Evolutionary conservation across 495 filamentous ascomycete species (phyloP), one percentile per base, ranked within the genome.

Genomic region (Podospora australis): DNA sequence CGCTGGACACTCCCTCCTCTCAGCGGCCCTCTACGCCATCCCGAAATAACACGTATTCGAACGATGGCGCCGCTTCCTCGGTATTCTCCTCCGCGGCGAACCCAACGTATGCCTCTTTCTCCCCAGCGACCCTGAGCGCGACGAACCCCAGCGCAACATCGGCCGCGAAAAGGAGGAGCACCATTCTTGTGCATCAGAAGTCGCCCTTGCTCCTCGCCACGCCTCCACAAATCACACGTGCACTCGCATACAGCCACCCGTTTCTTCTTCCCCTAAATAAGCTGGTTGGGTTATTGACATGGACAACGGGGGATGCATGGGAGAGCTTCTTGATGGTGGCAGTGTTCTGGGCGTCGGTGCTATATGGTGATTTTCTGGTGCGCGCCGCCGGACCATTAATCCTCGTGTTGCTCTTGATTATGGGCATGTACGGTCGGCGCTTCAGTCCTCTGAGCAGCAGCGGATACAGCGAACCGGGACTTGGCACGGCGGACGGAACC

Each of bases 101-200:
- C 41, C 50, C 58, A 39, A 65, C 64, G 17, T 65, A 62, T 46
- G 62, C 67, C 35, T 42, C 58, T 49, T 99, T 99, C 71, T 88
- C 91, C 21, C 90, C 92, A 24, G 76, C 79, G 17, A 88, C 86
- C 38, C 76, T 86, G 41, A 81, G 82, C 75, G 81, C 60, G 40
- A 57, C 64, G 23, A 26, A 62, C 36, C 52, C 60, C 38, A 64
- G 58, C 44, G 77, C 78, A 11, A 79, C 84, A 20, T 72, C 84
- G 42, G 81, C 81, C 19, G 82, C 83, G 29, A 83, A 84, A 57
- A 80, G 88, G 48, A 81, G 89, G 39, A 91, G 87, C 30, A 92
- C 88, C 49, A 87, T 97, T 55, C 80, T 97, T 45, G 90, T 99
- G 1, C 90, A 97, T 65, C 90, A 92, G 63, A 99, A 97, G 68